Base-by-base conservation (phyloP, 1,139 yeast genomes). In the Sugiyamaella paludigena region DNA sequence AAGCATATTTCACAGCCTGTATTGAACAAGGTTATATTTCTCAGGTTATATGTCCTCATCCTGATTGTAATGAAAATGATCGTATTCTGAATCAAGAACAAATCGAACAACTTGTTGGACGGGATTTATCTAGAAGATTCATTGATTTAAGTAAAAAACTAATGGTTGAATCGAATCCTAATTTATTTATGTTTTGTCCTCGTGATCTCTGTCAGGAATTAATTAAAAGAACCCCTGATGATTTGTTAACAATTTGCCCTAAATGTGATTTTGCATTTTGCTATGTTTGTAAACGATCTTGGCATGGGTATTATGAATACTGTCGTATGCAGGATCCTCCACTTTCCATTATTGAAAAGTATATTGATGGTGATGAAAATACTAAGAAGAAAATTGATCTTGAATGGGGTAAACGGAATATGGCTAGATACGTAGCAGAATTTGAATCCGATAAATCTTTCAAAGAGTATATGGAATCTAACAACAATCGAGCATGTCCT, bases 41-140 rank as follows among this genome's bases (percentile, higher is more conserved):
- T 12, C 77, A 71, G 47, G 72, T 83, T 0, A 80, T 80, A 55
- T 83, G 89, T 58, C 87, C 88, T 0, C 74, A 79, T 42, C 77
- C 55, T 68, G 38, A 32, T 2, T 49, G 52, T 19, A 29, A 15
- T 7, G 47, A 13, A 50, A 58, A 43, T 57, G 53, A 32, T 49
- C 54, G 37, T 16, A 43, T 27, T 34, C 49, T 51, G 32, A 45
- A 63, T 26, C 62, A 61, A 3, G 58, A 59, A 32, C 63, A 63
- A 41, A 56, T 71, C 39, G 56, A 61, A 16, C 59, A 57, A 9
- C 49, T 62, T 56, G 55, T 78, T 1, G 54, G 67, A 2, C 52
- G 56, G 1, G 68, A 64, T 0, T 51, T 72, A 2, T 62, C 74
- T 8, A 57, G 65, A 2, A 67, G 81, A 44, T 82, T 73, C 61